These are phyloP conservation scores for Paramecium biaurelia DNA, from an alignment of 73 alveolate genomes.

Conservation along the genomic window DNA sequence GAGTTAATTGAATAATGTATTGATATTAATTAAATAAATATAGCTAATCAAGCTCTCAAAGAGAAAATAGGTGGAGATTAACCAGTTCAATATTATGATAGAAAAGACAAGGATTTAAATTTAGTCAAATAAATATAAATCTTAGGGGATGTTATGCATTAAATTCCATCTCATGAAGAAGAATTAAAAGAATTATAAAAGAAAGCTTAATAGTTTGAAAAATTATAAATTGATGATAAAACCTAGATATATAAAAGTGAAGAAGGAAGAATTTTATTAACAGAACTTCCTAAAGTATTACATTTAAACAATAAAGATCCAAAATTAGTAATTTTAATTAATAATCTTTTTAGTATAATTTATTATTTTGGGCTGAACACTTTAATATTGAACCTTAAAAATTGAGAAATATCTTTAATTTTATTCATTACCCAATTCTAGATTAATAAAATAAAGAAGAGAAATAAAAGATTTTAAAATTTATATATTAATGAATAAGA, in stretches of 20 bases:
- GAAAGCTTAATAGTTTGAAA: conserved; percentile 46
- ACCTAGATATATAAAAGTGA: conserved; percentile 43
- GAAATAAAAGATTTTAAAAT: conserved; percentile 35
- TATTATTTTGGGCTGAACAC: conserved; percentile 77
- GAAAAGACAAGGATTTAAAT: not conserved
- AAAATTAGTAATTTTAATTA: conserved; percentile 54
- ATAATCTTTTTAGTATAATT: conserved; percentile 60
- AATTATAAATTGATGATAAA: conserved; percentile 55
- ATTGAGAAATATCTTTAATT: conserved; percentile 80
- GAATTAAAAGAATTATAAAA: not conserved
- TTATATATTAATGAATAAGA: conserved; percentile 18
- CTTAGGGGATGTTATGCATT: conserved; percentile 34
- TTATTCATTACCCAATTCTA: conserved; percentile 75
- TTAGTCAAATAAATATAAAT: conserved; percentile 28
- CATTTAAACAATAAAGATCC: conserved; percentile 80
- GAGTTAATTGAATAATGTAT: not conserved
- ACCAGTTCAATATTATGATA: not conserved
- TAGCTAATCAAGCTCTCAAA: conserved; percentile 1
- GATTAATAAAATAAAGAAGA: conserved; percentile 58
- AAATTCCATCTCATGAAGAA: conserved; percentile 49
- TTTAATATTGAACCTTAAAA: conserved; percentile 75
- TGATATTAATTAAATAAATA: not conserved
- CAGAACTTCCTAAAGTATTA: conserved; percentile 75
- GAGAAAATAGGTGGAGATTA: conserved; percentile 21
- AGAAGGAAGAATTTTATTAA: conserved; percentile 77